Conservation (phyloP, 257 asterid genomes). For the Fraxinus pennsylvanica region DNA sequence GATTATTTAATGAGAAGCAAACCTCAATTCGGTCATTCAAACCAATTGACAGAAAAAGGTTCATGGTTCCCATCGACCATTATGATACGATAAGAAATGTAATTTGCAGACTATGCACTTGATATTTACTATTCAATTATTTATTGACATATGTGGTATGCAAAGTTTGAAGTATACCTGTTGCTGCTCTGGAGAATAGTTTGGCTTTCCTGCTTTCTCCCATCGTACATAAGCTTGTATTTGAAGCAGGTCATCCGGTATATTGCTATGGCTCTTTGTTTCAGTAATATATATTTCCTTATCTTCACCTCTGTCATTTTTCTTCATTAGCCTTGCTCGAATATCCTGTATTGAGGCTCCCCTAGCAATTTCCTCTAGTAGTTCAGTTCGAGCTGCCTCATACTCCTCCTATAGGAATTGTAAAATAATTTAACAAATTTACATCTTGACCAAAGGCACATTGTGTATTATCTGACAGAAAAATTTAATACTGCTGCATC, state of each 20-base stretch:
- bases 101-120: slow-evolving; percentile 11
- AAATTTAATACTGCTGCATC: slow-evolving; percentile 1
- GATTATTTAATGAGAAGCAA: too few species aligned
- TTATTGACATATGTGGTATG: slow-evolving; percentile 8
- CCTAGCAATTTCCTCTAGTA: slow-evolving; percentile 73
- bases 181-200: slow-evolving; percentile 72
- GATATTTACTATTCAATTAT: slow-evolving; percentile 15
- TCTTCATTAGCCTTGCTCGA: slow-evolving; percentile 62
- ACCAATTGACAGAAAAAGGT: not conserved
- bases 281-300: slow-evolving; percentile 46
- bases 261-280: slow-evolving; percentile 37
- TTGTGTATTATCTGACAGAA: slow-evolving; percentile 8
- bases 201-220: slow-evolving; percentile 94
- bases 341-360: slow-evolving; percentile 74
- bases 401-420: slow-evolving; percentile 64
- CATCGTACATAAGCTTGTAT: slow-evolving; percentile 74
- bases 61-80: slow-evolving; percentile 4
- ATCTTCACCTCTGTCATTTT: slow-evolving; percentile 42
- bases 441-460: slow-evolving; percentile 18
- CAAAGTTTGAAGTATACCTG: slow-evolving; percentile 52
- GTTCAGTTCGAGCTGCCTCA: slow-evolving; percentile 92
- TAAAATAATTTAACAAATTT: slow-evolving; percentile 20
- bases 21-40: too few species aligned
- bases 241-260: slow-evolving; percentile 80
- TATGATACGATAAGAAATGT: slow-evolving; percentile 9